Evolutionary conservation across 176 grass and related monocot species (phyloP), one percentile per base, ranked within the genome.

Genomic region (Zea luxurians): DNA sequence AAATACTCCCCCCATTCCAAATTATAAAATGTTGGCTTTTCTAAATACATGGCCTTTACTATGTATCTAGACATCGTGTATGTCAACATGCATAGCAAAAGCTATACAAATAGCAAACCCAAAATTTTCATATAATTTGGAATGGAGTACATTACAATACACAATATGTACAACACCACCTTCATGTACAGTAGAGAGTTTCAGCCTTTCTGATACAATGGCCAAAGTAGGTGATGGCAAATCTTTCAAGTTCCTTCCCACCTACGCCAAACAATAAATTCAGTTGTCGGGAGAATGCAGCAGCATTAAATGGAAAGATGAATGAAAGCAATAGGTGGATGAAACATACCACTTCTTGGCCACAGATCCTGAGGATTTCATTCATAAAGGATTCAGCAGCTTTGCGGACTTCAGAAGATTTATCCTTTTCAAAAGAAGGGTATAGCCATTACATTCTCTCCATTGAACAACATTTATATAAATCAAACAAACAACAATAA

Each of bases 401-500:
- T 85, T 99, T 99, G 37, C 96, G 92, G 36, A 99, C 92, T 93
- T 99, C 96, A 65, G 89, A 93, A 76, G 96, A 96, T 93, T 99
- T 99, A 87, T 99, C 96, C 96, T 99, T 65, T 74, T 52, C 13
- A 80, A 49, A 42, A 87, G 27, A 90, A 81, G 82, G 46, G 66
- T 50, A 81, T 61, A 66, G 13, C 46, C 20, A 84, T 70, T 63
- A 68, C 60, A 69, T 40, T 70, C 71, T 27, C 73, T 68, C 18
- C 73, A 47, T 57, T 83, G 21, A 88, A 76, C 9, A 48, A 52
- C 20, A 66, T 70, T 11, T 46, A 12, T 54, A 81, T 35, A 67
- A 11, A 34, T 66, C 16, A 83, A 65, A 6, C 15, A 38, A 80
- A 75, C 36, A 72, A 12, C 43, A 48, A 75, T 49, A 1, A 57